phyloP scores from a whole-genome alignment of 495 filamentous ascomycete genomes.

The Xylaria sp. region DNA sequence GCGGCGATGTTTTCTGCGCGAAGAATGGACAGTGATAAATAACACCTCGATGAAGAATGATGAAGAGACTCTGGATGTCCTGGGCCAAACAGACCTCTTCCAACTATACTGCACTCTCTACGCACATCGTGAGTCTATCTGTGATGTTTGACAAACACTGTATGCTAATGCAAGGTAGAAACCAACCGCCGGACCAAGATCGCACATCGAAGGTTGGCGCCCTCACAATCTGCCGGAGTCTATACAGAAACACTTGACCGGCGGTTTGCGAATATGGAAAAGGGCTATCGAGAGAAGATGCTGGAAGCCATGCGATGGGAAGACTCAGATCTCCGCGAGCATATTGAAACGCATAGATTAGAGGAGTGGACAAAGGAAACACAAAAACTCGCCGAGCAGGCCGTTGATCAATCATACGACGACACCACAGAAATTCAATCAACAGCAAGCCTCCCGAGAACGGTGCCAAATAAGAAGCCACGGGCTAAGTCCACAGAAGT shows the following conservation, averaged over 20 bases:
- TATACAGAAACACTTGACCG: slow-evolving; percentile 60
- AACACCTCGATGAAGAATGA: slow-evolving; percentile 61
- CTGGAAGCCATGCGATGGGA: slow-evolving; percentile 64
- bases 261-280: slow-evolving; percentile 58
- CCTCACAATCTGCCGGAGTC: slow-evolving; percentile 59
- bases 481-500: slow-evolving; percentile 33
- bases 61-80: slow-evolving; percentile 48
- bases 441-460: slow-evolving; percentile 29
- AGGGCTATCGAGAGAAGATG: slow-evolving; percentile 55
- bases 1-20: slow-evolving; percentile 79
- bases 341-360: slow-evolving; percentile 65
- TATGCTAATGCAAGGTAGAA: slow-evolving; percentile 34
- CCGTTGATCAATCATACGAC: slow-evolving; percentile 40
- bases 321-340: slow-evolving; percentile 55
- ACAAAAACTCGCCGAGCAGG: slow-evolving; percentile 46
- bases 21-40: slow-evolving; percentile 75
- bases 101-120: slow-evolving; percentile 54
- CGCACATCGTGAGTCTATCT: slow-evolving; percentile 51
- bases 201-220: slow-evolving; percentile 43
- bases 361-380: slow-evolving; percentile 67
- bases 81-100: slow-evolving; percentile 60
- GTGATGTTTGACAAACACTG: not conserved
- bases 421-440: slow-evolving; percentile 35
- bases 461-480: slow-evolving; percentile 23
- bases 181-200: slow-evolving; percentile 33